These are phyloP conservation scores for Jamesozyma rosinii DNA, from an alignment of 805 yeast genomes.

Conservation along the genomic window DNA sequence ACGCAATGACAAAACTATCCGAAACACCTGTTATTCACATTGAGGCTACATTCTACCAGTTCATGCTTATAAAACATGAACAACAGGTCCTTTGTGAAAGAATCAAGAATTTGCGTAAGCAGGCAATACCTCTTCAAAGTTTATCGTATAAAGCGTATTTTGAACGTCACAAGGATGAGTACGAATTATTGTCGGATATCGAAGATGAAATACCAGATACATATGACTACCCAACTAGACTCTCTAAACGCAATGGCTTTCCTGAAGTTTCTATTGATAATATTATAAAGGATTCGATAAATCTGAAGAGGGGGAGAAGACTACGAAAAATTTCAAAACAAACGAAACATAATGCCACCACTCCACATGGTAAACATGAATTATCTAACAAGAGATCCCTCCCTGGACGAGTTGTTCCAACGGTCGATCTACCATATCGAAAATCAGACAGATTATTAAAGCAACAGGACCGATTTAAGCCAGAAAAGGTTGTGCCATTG, in stretches of 20 bases:
- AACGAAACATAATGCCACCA: not conserved
- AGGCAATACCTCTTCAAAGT: not conserved
- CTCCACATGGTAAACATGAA: not conserved
- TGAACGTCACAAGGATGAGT: not conserved
- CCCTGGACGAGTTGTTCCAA: slow-evolving; percentile 1
- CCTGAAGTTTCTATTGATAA: not conserved
- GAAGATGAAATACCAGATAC: not conserved
- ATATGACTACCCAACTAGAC: not conserved
- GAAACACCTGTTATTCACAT: not conserved
- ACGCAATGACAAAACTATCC: not conserved
- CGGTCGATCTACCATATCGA: not conserved
- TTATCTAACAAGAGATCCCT: not conserved
- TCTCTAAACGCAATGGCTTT: not conserved
- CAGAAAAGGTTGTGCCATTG: not conserved
- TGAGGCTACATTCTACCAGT: not conserved
- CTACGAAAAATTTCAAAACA: not conserved
- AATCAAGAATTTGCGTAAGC: not conserved
- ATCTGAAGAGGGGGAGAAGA: not conserved
- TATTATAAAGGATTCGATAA: not conserved
- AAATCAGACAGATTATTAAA: slow-evolving; percentile 4
- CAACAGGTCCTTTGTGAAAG: not conserved
- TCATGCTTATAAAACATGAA: not conserved
- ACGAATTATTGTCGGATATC: not conserved
- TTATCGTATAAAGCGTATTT: slow-evolving; percentile 4
- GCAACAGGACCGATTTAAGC: slow-evolving; percentile 1